Evolutionary conservation across 192 early-diverging fungal genomes (phyloP).

Genomic region (Backusella psychrophila): DNA sequence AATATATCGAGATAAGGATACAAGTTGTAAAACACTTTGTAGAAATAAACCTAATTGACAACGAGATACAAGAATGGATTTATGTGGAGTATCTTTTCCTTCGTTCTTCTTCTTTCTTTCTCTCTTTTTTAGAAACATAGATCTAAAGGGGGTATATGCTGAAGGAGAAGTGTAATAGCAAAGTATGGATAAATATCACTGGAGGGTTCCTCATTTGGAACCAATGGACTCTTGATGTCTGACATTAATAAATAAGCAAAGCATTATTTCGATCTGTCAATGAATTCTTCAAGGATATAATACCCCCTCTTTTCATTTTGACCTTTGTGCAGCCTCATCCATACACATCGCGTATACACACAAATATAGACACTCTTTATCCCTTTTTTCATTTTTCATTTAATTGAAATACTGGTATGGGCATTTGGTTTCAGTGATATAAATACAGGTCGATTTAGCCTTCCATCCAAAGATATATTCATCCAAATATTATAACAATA

Average conservation of each 20-base stretch:
- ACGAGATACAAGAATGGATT: background rate
- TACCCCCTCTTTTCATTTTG: background rate
- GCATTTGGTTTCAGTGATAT: background rate
- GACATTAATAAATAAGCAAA: background rate
- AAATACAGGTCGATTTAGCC: background rate
- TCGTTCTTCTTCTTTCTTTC: no score
- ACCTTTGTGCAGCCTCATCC: background rate
- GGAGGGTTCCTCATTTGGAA: background rate
- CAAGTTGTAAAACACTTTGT: background rate
- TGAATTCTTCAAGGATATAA: background rate
- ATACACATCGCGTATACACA: background rate
- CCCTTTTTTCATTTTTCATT: slow-evolving; percentile 2
- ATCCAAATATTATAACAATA: background rate
- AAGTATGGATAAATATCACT: background rate
- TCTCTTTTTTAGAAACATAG: background rate
- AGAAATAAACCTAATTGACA: background rate
- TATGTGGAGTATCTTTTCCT: background rate
- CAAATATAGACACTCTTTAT: background rate
- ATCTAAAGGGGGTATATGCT: background rate
- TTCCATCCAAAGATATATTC: background rate
- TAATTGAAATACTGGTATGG: background rate
- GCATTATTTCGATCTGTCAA: background rate
- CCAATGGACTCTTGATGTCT: background rate
- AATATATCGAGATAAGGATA: background rate
- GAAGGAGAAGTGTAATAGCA: background rate